Evolutionary conservation across 2,329 filamentous ascomycete genomes (phyloP).

Genomic region (Westerdykella ornata): DNA sequence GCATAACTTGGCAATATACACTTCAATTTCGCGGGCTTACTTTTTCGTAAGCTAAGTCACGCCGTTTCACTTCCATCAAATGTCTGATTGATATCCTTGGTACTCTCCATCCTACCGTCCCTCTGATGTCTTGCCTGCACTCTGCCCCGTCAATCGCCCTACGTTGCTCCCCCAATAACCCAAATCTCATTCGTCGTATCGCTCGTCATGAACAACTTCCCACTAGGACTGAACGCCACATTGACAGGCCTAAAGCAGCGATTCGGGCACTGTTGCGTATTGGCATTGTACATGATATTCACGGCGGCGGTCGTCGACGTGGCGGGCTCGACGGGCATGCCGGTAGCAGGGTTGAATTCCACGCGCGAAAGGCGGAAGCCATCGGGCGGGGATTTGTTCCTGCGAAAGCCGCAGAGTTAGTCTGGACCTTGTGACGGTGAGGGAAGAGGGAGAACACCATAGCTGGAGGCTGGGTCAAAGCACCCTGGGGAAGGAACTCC

Average conservation of each 20-base stretch:
- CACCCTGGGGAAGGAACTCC: too few species aligned
- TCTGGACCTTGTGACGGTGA: too few species aligned
- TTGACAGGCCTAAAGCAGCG: conserved; percentile 56
- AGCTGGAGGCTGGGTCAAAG: too few species aligned
- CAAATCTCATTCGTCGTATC: conserved; percentile 11
- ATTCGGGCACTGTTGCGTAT: conserved; percentile 46
- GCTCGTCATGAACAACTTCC: conserved; percentile 9
- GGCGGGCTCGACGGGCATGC: conserved; percentile 36
- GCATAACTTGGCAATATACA: not conserved
- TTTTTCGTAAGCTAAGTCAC: too few species aligned
- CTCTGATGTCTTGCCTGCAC: not conserved
- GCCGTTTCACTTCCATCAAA: too few species aligned
- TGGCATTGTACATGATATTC: conserved; percentile 49
- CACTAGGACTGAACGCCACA: conserved; percentile 38
- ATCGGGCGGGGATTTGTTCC: conserved; percentile 38
- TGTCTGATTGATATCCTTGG: too few species aligned
- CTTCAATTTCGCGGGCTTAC: not conserved
- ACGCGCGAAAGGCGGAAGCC: conserved; percentile 43
- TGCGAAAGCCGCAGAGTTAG: conserved; percentile 1
- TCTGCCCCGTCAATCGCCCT: not conserved
- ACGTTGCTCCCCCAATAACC: conserved; percentile 7
- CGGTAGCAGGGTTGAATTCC: conserved; percentile 33
- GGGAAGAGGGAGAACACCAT: too few species aligned
- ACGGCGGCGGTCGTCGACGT: conserved; percentile 42
- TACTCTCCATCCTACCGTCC: too few species aligned